Evolutionary conservation across 257 asterid genomes (phyloP).

Genomic region (Solanum dulcamara): DNA sequence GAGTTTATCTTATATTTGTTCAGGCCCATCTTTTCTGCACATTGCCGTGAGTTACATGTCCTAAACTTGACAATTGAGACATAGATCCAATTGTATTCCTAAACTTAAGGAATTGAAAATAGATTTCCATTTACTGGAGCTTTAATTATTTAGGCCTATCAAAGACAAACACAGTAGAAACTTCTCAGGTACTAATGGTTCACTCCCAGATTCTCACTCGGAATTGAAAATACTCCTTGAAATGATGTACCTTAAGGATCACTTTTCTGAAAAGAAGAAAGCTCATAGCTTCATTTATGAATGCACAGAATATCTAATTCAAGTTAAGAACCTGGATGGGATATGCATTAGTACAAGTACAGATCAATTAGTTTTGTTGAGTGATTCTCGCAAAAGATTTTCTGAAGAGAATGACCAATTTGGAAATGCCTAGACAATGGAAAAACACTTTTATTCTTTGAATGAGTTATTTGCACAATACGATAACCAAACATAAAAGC

Average conservation of each 20-base stretch:
- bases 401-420: not conserved
- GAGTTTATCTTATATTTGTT: not conserved
- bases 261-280: not conserved
- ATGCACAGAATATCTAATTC: not conserved
- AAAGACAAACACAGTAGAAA: not conserved
- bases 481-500: not conserved
- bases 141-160: not conserved
- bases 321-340: not conserved
- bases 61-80: not conserved
- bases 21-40: not conserved
- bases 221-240: not conserved
- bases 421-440: not conserved
- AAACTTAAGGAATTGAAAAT: not conserved
- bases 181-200: not conserved
- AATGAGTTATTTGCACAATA: not conserved
- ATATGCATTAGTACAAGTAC: not conserved
- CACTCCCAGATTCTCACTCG: not conserved
- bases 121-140: not conserved
- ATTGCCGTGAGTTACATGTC: not conserved
- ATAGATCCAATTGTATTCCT: not conserved
- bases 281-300: constrained; percentile 2
- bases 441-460: not conserved
- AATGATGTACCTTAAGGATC: not conserved
- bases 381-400: not conserved
- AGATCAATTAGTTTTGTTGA: not conserved